Conservation (phyloP, 1,284 basidiomycete genomes). For the Rhodotorula mucilaginosa region DNA sequence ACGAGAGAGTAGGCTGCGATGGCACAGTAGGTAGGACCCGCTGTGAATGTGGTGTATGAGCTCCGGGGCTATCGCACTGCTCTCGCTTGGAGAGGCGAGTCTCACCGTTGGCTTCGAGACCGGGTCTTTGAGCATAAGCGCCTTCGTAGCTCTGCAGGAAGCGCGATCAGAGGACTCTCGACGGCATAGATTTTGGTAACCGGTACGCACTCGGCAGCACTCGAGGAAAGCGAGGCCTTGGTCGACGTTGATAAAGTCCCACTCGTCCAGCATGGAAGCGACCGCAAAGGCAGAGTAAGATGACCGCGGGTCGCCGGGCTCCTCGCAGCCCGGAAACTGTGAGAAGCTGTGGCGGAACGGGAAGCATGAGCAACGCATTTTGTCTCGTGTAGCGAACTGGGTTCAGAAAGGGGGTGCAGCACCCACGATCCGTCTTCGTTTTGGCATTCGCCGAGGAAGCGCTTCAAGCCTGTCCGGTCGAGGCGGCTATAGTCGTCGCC, state of each 20-base stretch:
- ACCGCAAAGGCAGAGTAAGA: constrained; percentile 86
- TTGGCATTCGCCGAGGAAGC: constrained; percentile 69
- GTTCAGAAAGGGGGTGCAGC: neutral
- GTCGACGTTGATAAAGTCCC: constrained; percentile 66
- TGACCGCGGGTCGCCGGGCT: constrained; percentile 74
- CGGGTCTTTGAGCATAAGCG: constrained; percentile 78
- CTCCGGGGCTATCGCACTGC: neutral
- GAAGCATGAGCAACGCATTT: neutral
- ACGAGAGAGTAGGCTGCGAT: constrained; percentile 70
- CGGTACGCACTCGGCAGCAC: constrained; percentile 63
- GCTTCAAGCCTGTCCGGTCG: constrained; percentile 62
- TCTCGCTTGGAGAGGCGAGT: neutral
- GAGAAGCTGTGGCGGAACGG: constrained; percentile 61
- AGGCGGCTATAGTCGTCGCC: constrained; percentile 72
- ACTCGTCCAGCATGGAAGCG: constrained; percentile 71
- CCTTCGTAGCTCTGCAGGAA: constrained; percentile 80
- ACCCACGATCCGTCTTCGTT: constrained; percentile 73
- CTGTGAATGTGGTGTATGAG: constrained; percentile 50
- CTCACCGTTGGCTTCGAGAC: constrained; percentile 78
- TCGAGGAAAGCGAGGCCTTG: constrained; percentile 63
- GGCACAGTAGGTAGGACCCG: constrained; percentile 90
- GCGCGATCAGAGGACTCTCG: neutral
- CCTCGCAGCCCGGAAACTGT: constrained; percentile 60
- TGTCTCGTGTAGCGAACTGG: neutral
- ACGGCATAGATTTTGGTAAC: neutral